These are phyloP conservation scores for Lolium perenne DNA, from an alignment of 176 grass and related monocot genomes.

Conservation along the genomic window DNA sequence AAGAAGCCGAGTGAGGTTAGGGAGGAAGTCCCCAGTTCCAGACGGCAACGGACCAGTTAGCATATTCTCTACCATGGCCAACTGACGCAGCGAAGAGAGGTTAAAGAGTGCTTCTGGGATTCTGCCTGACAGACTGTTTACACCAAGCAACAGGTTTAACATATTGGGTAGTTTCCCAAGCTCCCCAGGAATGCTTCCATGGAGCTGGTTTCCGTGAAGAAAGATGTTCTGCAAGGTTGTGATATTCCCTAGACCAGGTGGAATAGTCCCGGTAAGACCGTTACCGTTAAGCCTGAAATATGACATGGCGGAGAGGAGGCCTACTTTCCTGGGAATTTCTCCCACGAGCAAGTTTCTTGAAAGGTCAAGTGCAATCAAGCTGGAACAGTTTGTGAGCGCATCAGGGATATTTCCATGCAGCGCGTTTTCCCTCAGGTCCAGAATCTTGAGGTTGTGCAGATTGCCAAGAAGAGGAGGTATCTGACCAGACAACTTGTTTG, in stretches of 20 bases:
- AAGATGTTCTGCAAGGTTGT: slow-evolving; percentile 24
- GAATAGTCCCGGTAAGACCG: slow-evolving; percentile 44
- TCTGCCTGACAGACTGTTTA: slow-evolving; percentile 19
- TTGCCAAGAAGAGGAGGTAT: background rate
- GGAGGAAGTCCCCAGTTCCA: slow-evolving; percentile 39
- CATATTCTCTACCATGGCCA: background rate
- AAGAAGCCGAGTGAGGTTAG: slow-evolving; percentile 16
- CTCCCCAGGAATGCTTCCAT: slow-evolving; percentile 39
- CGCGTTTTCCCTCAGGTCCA: background rate
- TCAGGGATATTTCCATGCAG: slow-evolving; percentile 15
- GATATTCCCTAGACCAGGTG: slow-evolving; percentile 45
- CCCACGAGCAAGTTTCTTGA: slow-evolving; percentile 33
- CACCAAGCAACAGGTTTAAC: background rate
- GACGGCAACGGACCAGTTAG: slow-evolving; percentile 17
- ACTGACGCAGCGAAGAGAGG: background rate
- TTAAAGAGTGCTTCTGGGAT: slow-evolving; percentile 16
- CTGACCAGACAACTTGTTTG: background rate
- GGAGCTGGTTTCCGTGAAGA: slow-evolving; percentile 12
- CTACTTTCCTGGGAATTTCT: slow-evolving; percentile 40
- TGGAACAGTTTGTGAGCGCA: slow-evolving; percentile 31
- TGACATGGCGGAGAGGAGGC: slow-evolving; percentile 37
- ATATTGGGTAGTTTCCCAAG: slow-evolving; percentile 31
- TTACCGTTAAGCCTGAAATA: slow-evolving; percentile 5
- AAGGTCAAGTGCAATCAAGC: slow-evolving; percentile 17
- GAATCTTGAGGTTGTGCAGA: background rate